Evolutionary conservation across 2,329 filamentous ascomycete species (phyloP).

Genomic region (Cryphonectria carpinicola): DNA sequence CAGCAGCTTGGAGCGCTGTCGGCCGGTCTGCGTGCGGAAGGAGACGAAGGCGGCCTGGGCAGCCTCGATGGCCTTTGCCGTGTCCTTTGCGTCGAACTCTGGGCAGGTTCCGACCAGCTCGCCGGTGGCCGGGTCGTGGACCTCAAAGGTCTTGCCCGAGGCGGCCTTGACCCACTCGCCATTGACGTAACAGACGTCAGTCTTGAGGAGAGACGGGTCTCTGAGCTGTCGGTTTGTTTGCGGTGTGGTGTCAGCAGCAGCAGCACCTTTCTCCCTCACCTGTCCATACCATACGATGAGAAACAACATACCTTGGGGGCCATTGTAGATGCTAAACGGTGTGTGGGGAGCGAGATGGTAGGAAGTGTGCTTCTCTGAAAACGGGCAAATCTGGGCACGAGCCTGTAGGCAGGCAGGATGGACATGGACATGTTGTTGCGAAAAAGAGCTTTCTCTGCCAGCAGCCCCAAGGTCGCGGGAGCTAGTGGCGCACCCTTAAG

Average conservation of each 20-base stretch:
- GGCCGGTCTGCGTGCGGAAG: constrained; percentile 73
- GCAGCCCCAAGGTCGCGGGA: constrained; percentile 1
- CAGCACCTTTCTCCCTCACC: not conserved
- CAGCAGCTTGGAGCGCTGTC: constrained; percentile 74
- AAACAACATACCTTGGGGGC: constrained; percentile 49
- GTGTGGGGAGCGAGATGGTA: constrained; percentile 26
- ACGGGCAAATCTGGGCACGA: constrained; percentile 32
- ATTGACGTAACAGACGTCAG: constrained; percentile 82
- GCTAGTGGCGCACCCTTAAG: constrained; percentile 1
- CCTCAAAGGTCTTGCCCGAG: constrained; percentile 90
- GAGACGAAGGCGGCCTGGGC: constrained; percentile 74
- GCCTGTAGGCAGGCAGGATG: constrained; percentile 32
- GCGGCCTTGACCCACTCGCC: constrained; percentile 87
- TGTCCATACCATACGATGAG: constrained; percentile 29
- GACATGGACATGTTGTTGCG: constrained; percentile 33
- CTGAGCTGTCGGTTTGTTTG: constrained; percentile 59
- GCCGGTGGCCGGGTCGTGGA: constrained; percentile 82
- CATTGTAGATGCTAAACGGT: constrained; percentile 49
- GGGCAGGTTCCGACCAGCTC: constrained; percentile 81
- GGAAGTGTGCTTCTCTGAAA: constrained; percentile 38
- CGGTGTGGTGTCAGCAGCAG: not conserved
- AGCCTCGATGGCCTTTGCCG: constrained; percentile 78
- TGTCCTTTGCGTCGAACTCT: constrained; percentile 80
- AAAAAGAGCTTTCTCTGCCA: constrained; percentile 23
- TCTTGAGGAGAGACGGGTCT: constrained; percentile 82